Base-by-base conservation (phyloP, 2,329 filamentous ascomycete species). In the Diaporthe nobilis region DNA sequence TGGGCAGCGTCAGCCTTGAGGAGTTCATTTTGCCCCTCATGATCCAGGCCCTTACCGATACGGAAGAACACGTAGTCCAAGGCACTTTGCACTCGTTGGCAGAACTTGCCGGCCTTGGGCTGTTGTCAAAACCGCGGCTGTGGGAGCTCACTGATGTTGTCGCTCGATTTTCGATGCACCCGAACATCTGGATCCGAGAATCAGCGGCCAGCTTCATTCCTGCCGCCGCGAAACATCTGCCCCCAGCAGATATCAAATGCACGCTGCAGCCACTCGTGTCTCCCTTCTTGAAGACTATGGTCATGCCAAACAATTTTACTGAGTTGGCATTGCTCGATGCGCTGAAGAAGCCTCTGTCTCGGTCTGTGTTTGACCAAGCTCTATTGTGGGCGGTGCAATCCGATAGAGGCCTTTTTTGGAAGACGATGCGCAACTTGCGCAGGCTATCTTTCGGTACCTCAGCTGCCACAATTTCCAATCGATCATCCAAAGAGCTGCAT, bases 21-120 rank as follows among this genome's bases (percentile, higher is more conserved):
- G 95, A 98, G 79, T 99, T 98, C 80, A 98, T 98, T 78, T 86
- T 99, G 37, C 97, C 97, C 0, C 88, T 99, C 20, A 98, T 99
- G 95, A 90, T 98, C 4, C 97, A 98, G 83, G 96, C 97, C 10
- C 87, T 99, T 80, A 95, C 95, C 0, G 97, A 99, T 79, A 91
- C 94, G 0, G 97, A 99, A 83, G 96, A 98, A 80, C 96, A 95
- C 81, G 97, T 99, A 2, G 93, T 99, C 17, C 95, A 98, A 81
- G 94, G 94, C 74, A 96, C 96, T 1, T 88, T 99, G 42, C 92
- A 97, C 78, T 97, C 96, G 0, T 88, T 99, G 65, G 95, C 95
- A 2, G 93, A 94, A 76, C 94, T 99, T 87, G 95, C 96, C 12
- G 93, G 94, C 72, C 88, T 99, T 28, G 97, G 97, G 0, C 87